Percentiles rank a stretch among this genome's conserved stretches.
These are phyloP conservation scores for Areca catechu DNA, from an alignment of 176 grass and related monocot species.

Conservation along the genomic window DNA sequence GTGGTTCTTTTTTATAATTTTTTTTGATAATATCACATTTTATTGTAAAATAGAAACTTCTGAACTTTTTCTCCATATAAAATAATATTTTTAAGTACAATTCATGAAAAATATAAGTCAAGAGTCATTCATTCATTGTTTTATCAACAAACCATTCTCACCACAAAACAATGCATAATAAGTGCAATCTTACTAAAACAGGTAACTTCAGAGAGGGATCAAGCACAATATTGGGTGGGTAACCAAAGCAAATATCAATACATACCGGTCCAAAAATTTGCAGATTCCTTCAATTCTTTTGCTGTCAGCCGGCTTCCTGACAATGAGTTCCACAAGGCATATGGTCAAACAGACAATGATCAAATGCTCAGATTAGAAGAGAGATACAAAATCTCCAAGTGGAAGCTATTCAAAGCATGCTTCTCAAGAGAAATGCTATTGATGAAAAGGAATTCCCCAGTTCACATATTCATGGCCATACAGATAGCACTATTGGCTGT, in stretches of 20 bases:
- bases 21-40: too few relatives aligned
- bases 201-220: conserved; percentile 80
- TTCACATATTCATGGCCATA: conserved; percentile 91
- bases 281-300: conserved; percentile 39
- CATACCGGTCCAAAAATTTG: conserved; percentile 45
- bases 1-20: too few relatives aligned
- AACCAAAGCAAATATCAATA: conserved; percentile 55
- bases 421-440: conserved; percentile 74
- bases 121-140: too few relatives aligned
- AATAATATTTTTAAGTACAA: too few relatives aligned
- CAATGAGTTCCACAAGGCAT: conserved; percentile 22
- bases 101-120: too few relatives aligned
- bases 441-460: conserved; percentile 66
- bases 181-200: conserved; percentile 18
- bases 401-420: conserved; percentile 83
- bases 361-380: conserved; percentile 27
- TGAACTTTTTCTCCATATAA: too few relatives aligned
- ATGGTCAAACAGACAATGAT: conserved; percentile 23
- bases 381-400: conserved; percentile 46
- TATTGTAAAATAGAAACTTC: too few relatives aligned
- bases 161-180: too few relatives aligned
- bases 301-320: conserved; percentile 23
- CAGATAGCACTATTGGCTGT: conserved; percentile 69
- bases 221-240: conserved; percentile 74
- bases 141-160: too few relatives aligned